Percentiles rank a stretch among this genome's conserved stretches.
Conservation (phyloP, 179 eudicot genomes). For the Patellifolia procumbens region DNA sequence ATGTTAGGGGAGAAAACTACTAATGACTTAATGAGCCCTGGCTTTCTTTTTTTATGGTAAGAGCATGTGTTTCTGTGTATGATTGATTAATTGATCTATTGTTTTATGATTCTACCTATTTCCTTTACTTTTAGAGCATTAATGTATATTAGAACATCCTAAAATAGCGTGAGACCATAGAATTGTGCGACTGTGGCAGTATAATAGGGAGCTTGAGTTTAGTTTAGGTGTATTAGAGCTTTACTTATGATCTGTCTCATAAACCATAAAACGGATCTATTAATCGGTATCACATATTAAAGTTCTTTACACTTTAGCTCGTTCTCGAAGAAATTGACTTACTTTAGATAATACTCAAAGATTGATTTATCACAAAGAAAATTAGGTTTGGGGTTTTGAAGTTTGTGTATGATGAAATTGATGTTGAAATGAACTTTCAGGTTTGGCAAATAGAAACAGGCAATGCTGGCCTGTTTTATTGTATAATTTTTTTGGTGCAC, state of each 20-base stretch:
- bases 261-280: too few species aligned
- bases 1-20: too few species aligned
- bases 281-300: too few species aligned
- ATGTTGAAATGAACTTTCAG: not conserved
- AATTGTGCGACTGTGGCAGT: not conserved
- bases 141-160: not conserved
- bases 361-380: not conserved
- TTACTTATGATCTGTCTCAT: too few species aligned
- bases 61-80: too few species aligned
- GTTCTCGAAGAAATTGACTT: too few species aligned
- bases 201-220: too few species aligned
- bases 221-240: not conserved
- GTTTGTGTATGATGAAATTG: not conserved
- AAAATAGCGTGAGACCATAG: not conserved
- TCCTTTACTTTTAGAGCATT: too few species aligned
- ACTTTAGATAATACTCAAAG: not conserved
- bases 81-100: too few species aligned
- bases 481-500: not conserved
- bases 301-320: too few species aligned
- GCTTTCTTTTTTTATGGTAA: not conserved
- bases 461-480: not conserved
- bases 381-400: not conserved
- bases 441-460: not conserved
- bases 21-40: too few species aligned
- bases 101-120: not conserved